Evolutionary conservation across 2,329 filamentous ascomycete genomes (phyloP), one percentile per base, ranked within the genome.

Genomic region (Dactylella cylindrospora): DNA sequence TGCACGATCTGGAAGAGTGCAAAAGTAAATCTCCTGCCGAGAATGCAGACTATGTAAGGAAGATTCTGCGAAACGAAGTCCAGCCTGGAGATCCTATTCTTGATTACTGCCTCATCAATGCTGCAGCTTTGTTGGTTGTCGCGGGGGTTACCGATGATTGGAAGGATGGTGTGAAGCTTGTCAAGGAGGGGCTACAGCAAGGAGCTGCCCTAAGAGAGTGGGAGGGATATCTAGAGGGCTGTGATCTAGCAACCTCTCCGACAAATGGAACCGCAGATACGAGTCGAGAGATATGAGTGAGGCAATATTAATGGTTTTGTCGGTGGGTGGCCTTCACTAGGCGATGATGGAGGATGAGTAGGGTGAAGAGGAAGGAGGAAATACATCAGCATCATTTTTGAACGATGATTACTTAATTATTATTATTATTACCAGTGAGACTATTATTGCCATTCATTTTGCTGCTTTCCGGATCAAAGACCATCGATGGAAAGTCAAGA

Each of bases 31-130:
- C 86, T 68, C 90, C 93, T 1, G 80, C 81, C 41, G 86, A 95
- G 74, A 98, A 98, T 71, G 93, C 93, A 0, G 79, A 79, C 64
- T 95, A 95, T 39, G 75, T 98, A 61, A 84, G 84, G 72, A 80
- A 79, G 64, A 85, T 98, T 35, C 74, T 98, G 54, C 64, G 46
- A 7, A 66, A 66, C 2, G 43, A 61, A 12, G 61, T 64, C 3
- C 78, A 79, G 45, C 85, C 86, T 65, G 82, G 95, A 67, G 83
- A 95, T 68, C 89, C 93, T 0, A 88, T 98, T 46, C 74, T 96
- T 64, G 85, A 95, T 71, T 98, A 98, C 70, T 89, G 98, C 15
- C 79, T 97, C 45, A 86, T 97, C 74, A 98, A 98, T 71, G 87
- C 91, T 1, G 90, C 91, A 0, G 88, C 90, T 1, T 76, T 98